Percentiles rank a stretch among this genome's conserved stretches.
These are phyloP conservation scores for Phytopythium sindhum DNA, from an alignment of 352 stramenopile genomes.

Conservation along the genomic window DNA sequence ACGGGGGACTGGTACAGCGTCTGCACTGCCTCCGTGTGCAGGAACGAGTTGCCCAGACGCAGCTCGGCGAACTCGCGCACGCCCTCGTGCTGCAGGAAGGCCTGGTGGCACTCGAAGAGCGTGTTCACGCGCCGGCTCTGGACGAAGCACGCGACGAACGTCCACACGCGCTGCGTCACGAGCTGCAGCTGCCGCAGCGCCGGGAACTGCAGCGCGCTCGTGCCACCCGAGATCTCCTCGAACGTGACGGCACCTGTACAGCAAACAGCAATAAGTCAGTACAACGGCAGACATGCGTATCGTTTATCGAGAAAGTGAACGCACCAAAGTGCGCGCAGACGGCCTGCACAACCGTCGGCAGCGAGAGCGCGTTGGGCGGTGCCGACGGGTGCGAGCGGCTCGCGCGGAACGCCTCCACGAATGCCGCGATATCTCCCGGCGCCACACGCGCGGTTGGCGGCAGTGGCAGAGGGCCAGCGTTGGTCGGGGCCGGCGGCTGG, in stretches of 20 bases:
- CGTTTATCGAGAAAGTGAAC: background rate
- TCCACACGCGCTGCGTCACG: slow-evolving; percentile 76
- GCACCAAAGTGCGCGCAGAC: slow-evolving; percentile 67
- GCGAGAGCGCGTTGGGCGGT: slow-evolving; percentile 54
- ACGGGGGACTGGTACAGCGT: slow-evolving; percentile 47
- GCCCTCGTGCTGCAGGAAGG: slow-evolving; percentile 66
- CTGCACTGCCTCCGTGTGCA: slow-evolving; percentile 78
- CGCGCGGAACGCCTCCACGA: slow-evolving; percentile 50
- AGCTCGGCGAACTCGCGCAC: slow-evolving; percentile 61
- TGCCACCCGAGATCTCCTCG: slow-evolving; percentile 46
- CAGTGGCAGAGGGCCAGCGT: background rate
- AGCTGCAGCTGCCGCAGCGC: slow-evolving; percentile 53
- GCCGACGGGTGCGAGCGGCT: slow-evolving; percentile 43
- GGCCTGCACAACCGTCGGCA: slow-evolving; percentile 41
- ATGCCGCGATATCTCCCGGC: slow-evolving; percentile 53
- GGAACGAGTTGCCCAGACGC: slow-evolving; percentile 77
- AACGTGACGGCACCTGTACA: slow-evolving; percentile 39
- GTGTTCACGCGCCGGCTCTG: slow-evolving; percentile 72
- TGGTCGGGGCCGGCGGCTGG: background rate
- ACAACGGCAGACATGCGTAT: background rate
- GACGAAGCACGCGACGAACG: slow-evolving; percentile 73
- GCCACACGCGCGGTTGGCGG: slow-evolving; percentile 11
- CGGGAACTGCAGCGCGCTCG: slow-evolving; percentile 38
- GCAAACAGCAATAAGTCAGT: background rate
- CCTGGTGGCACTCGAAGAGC: slow-evolving; percentile 65